These are phyloP conservation scores for Podospora pseudocomata DNA, from an alignment of 495 filamentous ascomycete genomes.

Conservation along the genomic window DNA sequence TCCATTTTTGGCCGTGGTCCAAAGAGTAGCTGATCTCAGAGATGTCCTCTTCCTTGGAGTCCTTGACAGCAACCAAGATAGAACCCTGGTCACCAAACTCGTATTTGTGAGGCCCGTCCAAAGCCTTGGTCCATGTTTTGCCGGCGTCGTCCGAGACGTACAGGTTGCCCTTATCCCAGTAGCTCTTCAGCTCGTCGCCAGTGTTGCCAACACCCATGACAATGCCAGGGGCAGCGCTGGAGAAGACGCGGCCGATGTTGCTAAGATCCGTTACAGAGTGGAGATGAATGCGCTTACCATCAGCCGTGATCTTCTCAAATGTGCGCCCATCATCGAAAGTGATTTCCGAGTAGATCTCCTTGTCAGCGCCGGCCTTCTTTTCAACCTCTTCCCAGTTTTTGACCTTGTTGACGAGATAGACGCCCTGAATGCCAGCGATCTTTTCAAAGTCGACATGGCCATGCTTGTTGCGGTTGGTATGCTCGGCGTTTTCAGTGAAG, in stretches of 20 bases:
- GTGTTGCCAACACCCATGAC: slow-evolving; percentile 92
- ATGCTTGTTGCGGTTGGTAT: slow-evolving; percentile 73
- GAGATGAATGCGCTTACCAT: slow-evolving; percentile 70
- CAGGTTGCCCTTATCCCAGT: slow-evolving; percentile 65
- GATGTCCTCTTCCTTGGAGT: slow-evolving; percentile 59
- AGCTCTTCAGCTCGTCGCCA: slow-evolving; percentile 61
- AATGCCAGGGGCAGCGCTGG: slow-evolving; percentile 86
- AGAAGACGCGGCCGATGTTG: slow-evolving; percentile 84
- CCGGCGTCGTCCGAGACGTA: slow-evolving; percentile 92
- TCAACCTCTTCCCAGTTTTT: slow-evolving; percentile 78
- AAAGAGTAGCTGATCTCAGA: slow-evolving; percentile 69
- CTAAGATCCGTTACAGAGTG: slow-evolving; percentile 81
- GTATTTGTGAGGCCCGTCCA: slow-evolving; percentile 84
- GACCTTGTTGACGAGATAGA: slow-evolving; percentile 85
- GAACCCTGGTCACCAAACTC: slow-evolving; percentile 92
- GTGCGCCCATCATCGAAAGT: slow-evolving; percentile 91
- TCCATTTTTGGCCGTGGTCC: slow-evolving; percentile 82
- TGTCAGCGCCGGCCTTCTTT: slow-evolving; percentile 43
- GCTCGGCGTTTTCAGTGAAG: slow-evolving; percentile 82
- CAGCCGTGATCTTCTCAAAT: slow-evolving; percentile 53
- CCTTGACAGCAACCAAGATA: slow-evolving; percentile 74
- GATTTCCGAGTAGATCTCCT: slow-evolving; percentile 73
- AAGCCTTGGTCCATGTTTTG: slow-evolving; percentile 69
- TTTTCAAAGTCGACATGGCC: slow-evolving; percentile 92
- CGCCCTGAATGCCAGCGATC: slow-evolving; percentile 81